Evolutionary conservation across 2,329 filamentous ascomycete species (phyloP), one percentile per base, ranked within the genome.

Genomic region (Microdochium bolleyi): DNA sequence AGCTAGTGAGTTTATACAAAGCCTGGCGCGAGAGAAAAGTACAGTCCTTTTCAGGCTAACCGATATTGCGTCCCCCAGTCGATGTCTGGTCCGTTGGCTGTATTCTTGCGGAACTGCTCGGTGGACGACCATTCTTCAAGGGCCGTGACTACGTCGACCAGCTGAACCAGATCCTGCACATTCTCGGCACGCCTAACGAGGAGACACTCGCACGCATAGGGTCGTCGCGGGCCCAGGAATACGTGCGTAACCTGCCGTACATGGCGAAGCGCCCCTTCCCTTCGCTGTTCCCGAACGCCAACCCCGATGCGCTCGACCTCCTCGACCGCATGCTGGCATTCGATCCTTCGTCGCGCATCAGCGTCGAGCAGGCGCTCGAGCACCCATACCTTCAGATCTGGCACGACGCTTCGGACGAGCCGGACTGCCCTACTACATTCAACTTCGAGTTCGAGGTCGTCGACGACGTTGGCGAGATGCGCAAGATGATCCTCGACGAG

Each of bases 11-110:
- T 92, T n/a, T 5, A 11, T 11, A 9, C 16, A 32, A 13, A 51
- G n/a, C 34, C 21, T n/a, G 14, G 2, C 16, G 13, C 11, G 11
- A n/a, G 5, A 30, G 24, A 32, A 34, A 16, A 14, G 24, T 21
- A 8, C 2, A 16, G 24, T 48, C 25, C 27, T 37, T n/a, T 52
- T 24, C 13, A 44, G 21, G 30, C 21, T 30, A 49, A 27, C 52
- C 51, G 50, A 7, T 8, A 21, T 19, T 19, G 9, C 9, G 16
- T 22, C 41, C 8, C 4, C n/a, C 41, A 97, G 92, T 99, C 72
- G 94, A 99, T 68, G 92, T 99, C 32, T 99, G 94, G 94, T 99
- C 94, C 9, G 92, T 99, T 46, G 94, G 94, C 56, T 99, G 94
- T 68, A 99, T 99, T 64, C 82, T 99, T 52, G 94, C 94, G 52